Conservation (phyloP, 1,284 basidiomycete species). For the Tilletia setariae region DNA sequence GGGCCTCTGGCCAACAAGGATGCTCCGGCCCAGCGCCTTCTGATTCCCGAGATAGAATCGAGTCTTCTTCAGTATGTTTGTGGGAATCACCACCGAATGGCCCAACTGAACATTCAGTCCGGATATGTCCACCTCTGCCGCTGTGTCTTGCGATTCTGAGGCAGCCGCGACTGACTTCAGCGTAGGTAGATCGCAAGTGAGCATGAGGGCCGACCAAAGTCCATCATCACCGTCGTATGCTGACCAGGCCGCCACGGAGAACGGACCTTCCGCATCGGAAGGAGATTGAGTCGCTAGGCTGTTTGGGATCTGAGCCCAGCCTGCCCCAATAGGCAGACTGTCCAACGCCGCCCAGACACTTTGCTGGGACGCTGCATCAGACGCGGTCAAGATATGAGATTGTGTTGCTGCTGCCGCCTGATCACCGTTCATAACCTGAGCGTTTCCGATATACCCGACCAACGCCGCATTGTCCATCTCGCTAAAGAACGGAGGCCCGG, state of each 20-base stretch:
- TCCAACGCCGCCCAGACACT: conserved; percentile 42
- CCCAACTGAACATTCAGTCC: conserved; percentile 31
- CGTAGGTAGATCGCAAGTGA: conserved; percentile 29
- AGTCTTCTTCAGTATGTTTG: conserved; percentile 30
- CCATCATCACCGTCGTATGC: conserved; percentile 32
- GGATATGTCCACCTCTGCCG: conserved; percentile 9
- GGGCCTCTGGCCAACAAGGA: conserved; percentile 25
- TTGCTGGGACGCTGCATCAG: conserved; percentile 17
- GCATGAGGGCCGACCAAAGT: conserved; percentile 39
- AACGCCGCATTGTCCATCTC: conserved; percentile 39
- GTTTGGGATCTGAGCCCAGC: conserved; percentile 28
- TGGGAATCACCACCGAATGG: conserved; percentile 36
- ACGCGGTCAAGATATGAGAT: conserved; percentile 19
- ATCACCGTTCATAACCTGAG: conserved; percentile 41
- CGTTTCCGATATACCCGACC: conserved; percentile 37
- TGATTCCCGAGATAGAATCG: conserved; percentile 40
- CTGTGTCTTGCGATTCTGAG: background rate
- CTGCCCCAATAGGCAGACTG: conserved; percentile 32
- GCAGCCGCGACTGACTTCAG: background rate
- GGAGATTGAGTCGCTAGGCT: background rate
- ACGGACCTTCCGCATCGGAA: background rate
- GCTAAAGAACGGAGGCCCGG: conserved; percentile 45
- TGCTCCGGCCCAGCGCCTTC: conserved; percentile 24
- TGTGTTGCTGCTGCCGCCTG: conserved; percentile 23
- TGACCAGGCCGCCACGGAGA: no score